A percentile compares a stretch with the other conserved stretches of the same genome.
Conservation (phyloP, 768 basidiomycete genomes). For the Leucocoprinus sp. region DNA sequence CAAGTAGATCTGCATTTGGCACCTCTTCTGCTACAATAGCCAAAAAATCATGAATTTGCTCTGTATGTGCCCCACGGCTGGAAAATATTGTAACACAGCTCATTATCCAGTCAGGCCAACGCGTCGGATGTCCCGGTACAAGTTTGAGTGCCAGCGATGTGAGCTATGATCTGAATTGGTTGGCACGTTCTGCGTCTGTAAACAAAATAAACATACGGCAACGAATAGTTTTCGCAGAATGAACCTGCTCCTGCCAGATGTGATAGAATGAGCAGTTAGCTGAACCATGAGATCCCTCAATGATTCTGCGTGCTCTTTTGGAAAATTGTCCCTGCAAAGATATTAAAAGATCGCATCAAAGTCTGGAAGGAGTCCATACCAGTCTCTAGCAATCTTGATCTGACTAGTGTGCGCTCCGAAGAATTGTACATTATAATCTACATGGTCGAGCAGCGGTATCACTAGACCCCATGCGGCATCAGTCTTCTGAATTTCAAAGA, state of each 20-base stretch:
- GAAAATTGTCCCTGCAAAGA: slow-evolving; percentile 61
- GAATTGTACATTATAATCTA: slow-evolving; percentile 83
- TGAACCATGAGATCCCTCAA: slow-evolving; percentile 65
- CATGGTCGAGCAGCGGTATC: slow-evolving; percentile 61
- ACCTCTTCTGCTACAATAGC: slow-evolving; percentile 83
- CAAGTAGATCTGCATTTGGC: slow-evolving; percentile 64
- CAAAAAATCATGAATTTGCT: slow-evolving; percentile 65
- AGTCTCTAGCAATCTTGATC: slow-evolving; percentile 90
- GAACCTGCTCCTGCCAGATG: slow-evolving; percentile 51
- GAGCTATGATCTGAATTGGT: slow-evolving; percentile 30
- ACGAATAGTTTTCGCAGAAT: slow-evolving; percentile 85
- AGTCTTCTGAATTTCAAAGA: slow-evolving; percentile 68
- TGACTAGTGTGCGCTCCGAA: slow-evolving; percentile 92
- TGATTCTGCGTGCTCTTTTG: slow-evolving; percentile 44
- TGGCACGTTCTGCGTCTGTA: slow-evolving; percentile 8
- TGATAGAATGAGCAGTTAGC: slow-evolving; percentile 58
- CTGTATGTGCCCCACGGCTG: slow-evolving; percentile 45
- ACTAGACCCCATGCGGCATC: slow-evolving; percentile 82
- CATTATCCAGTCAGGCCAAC: slow-evolving; percentile 74
- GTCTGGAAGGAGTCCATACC: slow-evolving; percentile 37
- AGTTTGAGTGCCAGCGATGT: slow-evolving; percentile 68
- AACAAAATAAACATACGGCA: slow-evolving; percentile 44
- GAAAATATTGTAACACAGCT: slow-evolving; percentile 57
- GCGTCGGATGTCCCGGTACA: slow-evolving; percentile 45
- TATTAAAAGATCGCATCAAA: slow-evolving; percentile 7